Evolutionary conservation across 192 early-diverging fungal species (phyloP), one percentile per base, ranked within the genome.

Genomic region (Linnemannia zychae): DNA sequence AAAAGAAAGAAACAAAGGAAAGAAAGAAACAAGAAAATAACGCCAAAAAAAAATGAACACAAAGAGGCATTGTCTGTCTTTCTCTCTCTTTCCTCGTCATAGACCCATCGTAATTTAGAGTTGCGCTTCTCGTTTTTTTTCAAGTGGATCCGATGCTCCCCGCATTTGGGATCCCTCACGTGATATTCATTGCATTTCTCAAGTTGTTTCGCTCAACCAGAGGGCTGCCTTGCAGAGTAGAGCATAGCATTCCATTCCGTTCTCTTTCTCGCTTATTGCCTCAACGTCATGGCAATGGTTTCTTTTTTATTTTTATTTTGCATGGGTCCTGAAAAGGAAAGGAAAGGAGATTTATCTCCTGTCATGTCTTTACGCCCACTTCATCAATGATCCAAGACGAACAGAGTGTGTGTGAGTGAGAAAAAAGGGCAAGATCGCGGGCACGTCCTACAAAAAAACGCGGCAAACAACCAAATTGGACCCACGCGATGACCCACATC

Each of bases 291-390:
- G 53, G 53, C 24, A 11, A 28, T 0, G 40, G n/a, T n/a, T n/a
- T n/a, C n/a, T n/a, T n/a, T n/a, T n/a, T n/a, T n/a, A n/a, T 47
- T 53, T 9, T 6, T 57, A 24, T 20, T 57, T 57, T 57, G 24
- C 52, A 57, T 28, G 52, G n/a, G 52, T 57, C 52, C 52, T 57
- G 52, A 57, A n/a, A 52, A 52, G n/a, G n/a, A n/a, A 53, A 53
- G 52, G 22, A 53, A 53, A n/a, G n/a, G n/a, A n/a, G n/a, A n/a
- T n/a, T 53, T n/a, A n/a, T n/a, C 22, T 18, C 52, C n/a, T n/a
- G 20, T 53, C 22, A 53, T 53, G 22, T 53, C 52, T 53, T 53
- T 53, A n/a, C 4, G 52, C 52, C n/a, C n/a, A n/a, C n/a, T n/a
- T n/a, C n/a, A n/a, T n/a, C n/a, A n/a, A n/a, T n/a, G n/a, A n/a